Conservation (phyloP, 78 protist species). For the Dictyostelium brefeldianum region DNA sequence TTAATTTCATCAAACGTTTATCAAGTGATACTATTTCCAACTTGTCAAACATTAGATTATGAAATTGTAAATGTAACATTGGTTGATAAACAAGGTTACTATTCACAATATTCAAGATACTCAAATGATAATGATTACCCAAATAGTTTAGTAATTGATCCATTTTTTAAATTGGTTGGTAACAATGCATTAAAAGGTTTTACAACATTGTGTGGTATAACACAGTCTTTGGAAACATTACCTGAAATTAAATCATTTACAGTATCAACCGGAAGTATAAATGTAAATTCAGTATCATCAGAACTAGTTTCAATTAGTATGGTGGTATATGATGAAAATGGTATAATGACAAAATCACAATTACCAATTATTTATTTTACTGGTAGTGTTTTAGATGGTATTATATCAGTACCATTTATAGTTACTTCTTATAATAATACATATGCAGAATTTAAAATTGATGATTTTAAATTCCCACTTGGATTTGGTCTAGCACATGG, state of each 20-base stretch:
- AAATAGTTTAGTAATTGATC: neutral
- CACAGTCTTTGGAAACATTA: neutral
- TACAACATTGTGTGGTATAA: neutral
- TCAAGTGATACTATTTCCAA: too few species aligned
- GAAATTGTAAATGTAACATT: constrained; percentile 1
- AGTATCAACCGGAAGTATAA: neutral
- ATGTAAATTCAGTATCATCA: neutral
- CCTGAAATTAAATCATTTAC: neutral
- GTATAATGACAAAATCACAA: neutral
- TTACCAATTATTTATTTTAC: neutral
- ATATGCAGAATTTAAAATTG: neutral
- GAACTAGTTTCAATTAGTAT: too few species aligned
- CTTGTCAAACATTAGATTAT: neutral
- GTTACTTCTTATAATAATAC: neutral
- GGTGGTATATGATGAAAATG: too few species aligned
- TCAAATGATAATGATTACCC: neutral
- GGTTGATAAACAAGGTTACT: neutral
- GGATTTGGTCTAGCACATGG: neutral
- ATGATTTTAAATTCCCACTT: neutral
- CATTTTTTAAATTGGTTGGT: too few species aligned
- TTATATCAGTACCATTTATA: neutral
- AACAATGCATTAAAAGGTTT: neutral
- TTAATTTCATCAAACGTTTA: neutral
- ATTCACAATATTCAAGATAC: neutral
- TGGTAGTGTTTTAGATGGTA: neutral